Evolutionary conservation across 2,329 filamentous ascomycete species (phyloP).

Genomic region (Chaetoscypha palmicola): DNA sequence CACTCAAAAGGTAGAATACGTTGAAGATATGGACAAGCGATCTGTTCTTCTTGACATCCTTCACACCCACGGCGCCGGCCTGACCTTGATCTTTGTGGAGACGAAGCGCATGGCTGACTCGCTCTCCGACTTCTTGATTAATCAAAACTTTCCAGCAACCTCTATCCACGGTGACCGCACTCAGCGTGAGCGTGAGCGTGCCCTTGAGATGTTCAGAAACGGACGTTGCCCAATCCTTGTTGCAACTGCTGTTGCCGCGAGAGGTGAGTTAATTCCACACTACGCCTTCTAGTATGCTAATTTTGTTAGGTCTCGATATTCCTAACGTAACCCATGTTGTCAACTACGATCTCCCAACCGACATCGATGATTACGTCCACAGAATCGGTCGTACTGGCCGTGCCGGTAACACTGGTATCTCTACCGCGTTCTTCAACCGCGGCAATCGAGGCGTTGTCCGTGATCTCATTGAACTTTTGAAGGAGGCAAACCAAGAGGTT

Average conservation of each 20-base stretch:
- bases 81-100: conserved; percentile 97
- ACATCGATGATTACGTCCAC: conserved; percentile 98
- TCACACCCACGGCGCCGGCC: conserved; percentile 81
- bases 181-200: conserved; percentile 97
- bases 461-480: conserved; percentile 92
- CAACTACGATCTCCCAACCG: conserved; percentile 98
- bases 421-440: conserved; percentile 99
- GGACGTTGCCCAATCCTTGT: conserved; percentile 94
- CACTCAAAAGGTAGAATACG: conserved; percentile 96
- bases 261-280: conserved; percentile 31
- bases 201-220: conserved; percentile 94
- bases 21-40: conserved; percentile 95
- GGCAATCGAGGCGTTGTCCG: conserved; percentile 97
- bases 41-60: conserved; percentile 96
- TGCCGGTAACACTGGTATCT: conserved; percentile 97
- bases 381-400: conserved; percentile 99
- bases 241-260: conserved; percentile 90
- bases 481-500: conserved; percentile 97
- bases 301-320: conserved; percentile 55
- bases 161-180: conserved; percentile 98
- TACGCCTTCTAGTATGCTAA: background rate
- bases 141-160: conserved; percentile 95
- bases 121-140: conserved; percentile 95
- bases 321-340: conserved; percentile 95
- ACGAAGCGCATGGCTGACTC: conserved; percentile 99